Base-by-base conservation (phyloP, 139 green algal genomes). In the Ettlia oleoabundans region DNA sequence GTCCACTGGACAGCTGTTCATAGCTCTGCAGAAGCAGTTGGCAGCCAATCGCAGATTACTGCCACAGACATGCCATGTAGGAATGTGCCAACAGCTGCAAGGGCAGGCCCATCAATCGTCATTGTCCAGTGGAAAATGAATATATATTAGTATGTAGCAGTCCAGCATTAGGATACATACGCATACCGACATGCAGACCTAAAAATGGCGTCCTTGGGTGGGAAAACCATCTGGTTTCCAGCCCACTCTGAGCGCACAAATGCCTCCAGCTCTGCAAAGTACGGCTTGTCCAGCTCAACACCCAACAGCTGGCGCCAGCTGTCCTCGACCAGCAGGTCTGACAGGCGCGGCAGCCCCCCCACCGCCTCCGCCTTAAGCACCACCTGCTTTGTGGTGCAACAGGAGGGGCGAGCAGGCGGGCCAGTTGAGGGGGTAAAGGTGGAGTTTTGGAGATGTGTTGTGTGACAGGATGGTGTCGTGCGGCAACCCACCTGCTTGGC, bases 181-280 rank as follows among this genome's bases (percentile, higher is more conserved):
- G n/a, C n/a, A n/a, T n/a, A n/a, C n/a, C n/a, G n/a, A n/a, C n/a
- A n/a, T n/a, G n/a, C 66, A 6, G 52, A 88, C 89, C 89, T 85
- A 87, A 99, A 99, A 13, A 98, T 89, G n/a, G 68, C 42, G 22
- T 90, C 68, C 28, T 89, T 83, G 2, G 93, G 88, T 0, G 96
- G 96, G 82, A 93, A 99, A 2, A 99, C 85, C 10, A 80, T 80
- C 40, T 87, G 82, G 2, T 61, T 64, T 26, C 75, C 81, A 3
- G 78, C 65, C 93, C 92, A 97, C 82, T 97, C 91, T 1, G 38
- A 26, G 5, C 86, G 24, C 64, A 97, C 77, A 85, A 96, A 97
- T 0, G 35, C 61, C 76, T 94, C 66, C 28, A 81, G 75, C 38
- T 72, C 68, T 6, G 18, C 24, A 18, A 89, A 89, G 80, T 91